phyloP scores from a whole-genome alignment of 2,329 filamentous ascomycete genomes.

The Aspergillus carbonarius region DNA sequence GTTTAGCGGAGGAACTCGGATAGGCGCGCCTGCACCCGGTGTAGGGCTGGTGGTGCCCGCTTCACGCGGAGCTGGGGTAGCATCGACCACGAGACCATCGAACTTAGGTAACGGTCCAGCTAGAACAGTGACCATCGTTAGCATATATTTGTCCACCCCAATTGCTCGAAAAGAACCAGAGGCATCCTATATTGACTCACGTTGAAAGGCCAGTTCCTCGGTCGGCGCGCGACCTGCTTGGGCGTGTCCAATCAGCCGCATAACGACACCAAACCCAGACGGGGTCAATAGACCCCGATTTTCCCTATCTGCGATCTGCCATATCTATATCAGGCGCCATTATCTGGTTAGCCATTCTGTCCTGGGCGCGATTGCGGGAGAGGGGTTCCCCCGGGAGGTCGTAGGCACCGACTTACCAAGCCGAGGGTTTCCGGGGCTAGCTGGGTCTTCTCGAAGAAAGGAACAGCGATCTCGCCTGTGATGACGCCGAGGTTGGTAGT shows the following conservation, averaged over 20 bases:
- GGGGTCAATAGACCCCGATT: constrained; percentile 93
- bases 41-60: constrained; percentile 44
- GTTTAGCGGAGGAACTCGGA: constrained; percentile 84
- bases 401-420: constrained; percentile 61
- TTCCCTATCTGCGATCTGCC: constrained; percentile 97
- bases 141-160: neutral
- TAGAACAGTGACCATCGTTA: constrained; percentile 17
- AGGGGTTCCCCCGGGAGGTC: neutral
- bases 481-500: constrained; percentile 89
- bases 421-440: constrained; percentile 82
- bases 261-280: constrained; percentile 85
- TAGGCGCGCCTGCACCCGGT: constrained; percentile 57
- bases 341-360: constrained; percentile 8
- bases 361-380: neutral
- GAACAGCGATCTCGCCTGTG: constrained; percentile 91
- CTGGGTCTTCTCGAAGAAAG: constrained; percentile 96
- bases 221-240: constrained; percentile 83
- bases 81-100: constrained; percentile 65
- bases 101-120: constrained; percentile 88
- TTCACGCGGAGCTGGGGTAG: constrained; percentile 51
- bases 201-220: constrained; percentile 76
- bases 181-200: constrained; percentile 40
- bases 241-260: constrained; percentile 92
- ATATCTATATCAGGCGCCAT: constrained; percentile 67
- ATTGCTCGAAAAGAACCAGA: neutral